Base-by-base conservation (phyloP, 768 basidiomycete genomes). In the Sporobolomyces roseus region DNA sequence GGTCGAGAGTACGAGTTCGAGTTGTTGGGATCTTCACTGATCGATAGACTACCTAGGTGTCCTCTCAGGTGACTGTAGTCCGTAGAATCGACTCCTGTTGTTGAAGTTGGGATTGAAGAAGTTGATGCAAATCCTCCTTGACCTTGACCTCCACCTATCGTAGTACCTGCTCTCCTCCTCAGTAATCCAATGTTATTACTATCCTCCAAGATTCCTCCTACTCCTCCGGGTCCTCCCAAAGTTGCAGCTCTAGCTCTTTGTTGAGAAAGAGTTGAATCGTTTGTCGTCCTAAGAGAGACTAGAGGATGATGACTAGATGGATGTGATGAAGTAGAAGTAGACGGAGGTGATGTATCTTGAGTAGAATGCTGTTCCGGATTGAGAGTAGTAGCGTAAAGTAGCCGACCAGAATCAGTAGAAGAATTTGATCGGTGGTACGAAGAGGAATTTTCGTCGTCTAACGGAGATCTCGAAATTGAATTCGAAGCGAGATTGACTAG, bases 1-100 rank as follows among this genome's bases (percentile, higher is more conserved):
- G 78, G 55, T 54, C 77, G 35, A 68, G 63, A 61, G 21, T 35
- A 33, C 29, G 62, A n/a, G 35, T 59, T 36, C 54, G 62, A 70
- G 32, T 48, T 32, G 29, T 14, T 17, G 35, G n/a, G 56, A 30
- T 59, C 56, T n/a, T 48, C 45, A 46, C 58, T 33, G 45, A 49
- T 60, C 43, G 58, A 48, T 23, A 62, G n/a, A 32, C 16, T 17
- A 35, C 48, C 46, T 29, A 61, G 30, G 12, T 25, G 23, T 21
- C 63, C 30, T 23, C 55, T 41, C 27, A 59, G 33, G 38, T 41
- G 38, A 17, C 9, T 9, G 38, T 41, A 41, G 38, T 41, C 9
- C 9, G 38, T 41, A 9, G 38, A 41, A 17, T 9, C 17, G 38
- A 41, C 38, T 41, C 38, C 12, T 25, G 50, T 51, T 16, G 52